Base-by-base conservation (phyloP, 2,329 filamentous ascomycete genomes). In the Cercospora beticola region DNA sequence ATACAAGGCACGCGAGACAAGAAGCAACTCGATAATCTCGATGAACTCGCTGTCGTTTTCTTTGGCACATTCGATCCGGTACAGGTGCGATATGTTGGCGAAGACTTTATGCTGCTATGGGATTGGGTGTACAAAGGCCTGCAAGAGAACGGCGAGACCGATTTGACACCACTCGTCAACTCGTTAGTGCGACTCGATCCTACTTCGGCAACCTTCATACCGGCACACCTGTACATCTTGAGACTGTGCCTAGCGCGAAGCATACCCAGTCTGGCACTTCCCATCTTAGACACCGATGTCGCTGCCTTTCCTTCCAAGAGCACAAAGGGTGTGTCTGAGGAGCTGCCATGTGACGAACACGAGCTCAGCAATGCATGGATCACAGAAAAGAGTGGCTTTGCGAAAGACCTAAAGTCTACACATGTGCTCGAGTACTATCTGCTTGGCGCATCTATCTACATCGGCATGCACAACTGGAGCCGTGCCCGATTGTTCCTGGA, bases 151-250 rank as follows among this genome's bases (percentile, higher is more conserved):
- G 31, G 40, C 16, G 60, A 61, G 23, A 61, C 43, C 28, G 64
- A 61, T 10, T 33, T 61, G 58, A 56, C 57, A 18, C 77, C 80
- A 5, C 78, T 84, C 33, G 78, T 80, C 64, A 78, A 80, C 74
- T 89, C 88, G 3, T 84, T 94, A 71, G 80, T 89, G 12, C 86
- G 86, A 64, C 81, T 94, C 66, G 90, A 94, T 72, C 89, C 90
- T 1, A 85, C 85, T 12, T 87, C 86, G 30, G 86, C 86, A 61
- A 86, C 90, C 62, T 87, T 93, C 73, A 93, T 90, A 4, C 85
- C 85, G 4, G 83, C 83, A 30, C 90, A 93, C 73, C 78, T 90
- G 43, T 75, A 80, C 14, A 82, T 92, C 33, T 83, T 86, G 31
- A 86, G 83, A 52, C 77, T 89, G 10, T 90, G 90, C 56, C 74